phyloP scores from a whole-genome alignment of 305 asterid genomes.

The Solanum hybrid region DNA sequence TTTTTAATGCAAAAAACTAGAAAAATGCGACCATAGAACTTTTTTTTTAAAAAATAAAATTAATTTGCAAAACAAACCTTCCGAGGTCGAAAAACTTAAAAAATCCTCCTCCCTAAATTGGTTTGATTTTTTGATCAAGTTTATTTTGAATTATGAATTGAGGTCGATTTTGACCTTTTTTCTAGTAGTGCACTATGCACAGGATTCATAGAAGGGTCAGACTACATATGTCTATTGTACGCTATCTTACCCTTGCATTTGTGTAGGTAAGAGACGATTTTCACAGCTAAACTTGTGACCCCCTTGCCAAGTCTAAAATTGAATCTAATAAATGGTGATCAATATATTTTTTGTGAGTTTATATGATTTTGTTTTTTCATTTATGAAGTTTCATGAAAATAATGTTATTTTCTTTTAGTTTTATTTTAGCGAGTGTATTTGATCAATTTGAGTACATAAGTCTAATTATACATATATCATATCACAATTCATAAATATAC shows the following conservation, averaged over 20 bases:
- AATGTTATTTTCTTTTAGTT: too few relatives aligned
- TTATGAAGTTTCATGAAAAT: not conserved
- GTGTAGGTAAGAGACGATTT: not conserved
- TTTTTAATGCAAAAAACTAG: not conserved
- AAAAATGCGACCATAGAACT: not conserved
- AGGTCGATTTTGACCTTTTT: not conserved
- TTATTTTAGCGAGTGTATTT: not conserved
- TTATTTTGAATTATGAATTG: not conserved
- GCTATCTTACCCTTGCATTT: not conserved
- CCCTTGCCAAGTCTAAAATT: not conserved
- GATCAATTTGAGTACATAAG: not conserved
- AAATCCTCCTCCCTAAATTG: not conserved
- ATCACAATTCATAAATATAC: not conserved
- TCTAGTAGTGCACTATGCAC: not conserved
- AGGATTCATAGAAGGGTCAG: not conserved
- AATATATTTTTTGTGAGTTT: too few relatives aligned
- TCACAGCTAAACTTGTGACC: not conserved
- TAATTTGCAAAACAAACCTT: not conserved
- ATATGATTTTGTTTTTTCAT: too few relatives aligned
- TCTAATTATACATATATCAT: too few relatives aligned
- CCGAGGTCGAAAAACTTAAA: not conserved
- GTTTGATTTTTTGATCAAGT: not conserved
- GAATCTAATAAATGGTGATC: not conserved
- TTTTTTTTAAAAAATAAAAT: too few relatives aligned
- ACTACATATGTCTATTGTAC: not conserved